Percentiles rank a stretch among this genome's conserved stretches.
These are phyloP conservation scores for Astragalus glycyphyllos DNA, from an alignment of 306 rosid genomes.

Conservation along the genomic window DNA sequence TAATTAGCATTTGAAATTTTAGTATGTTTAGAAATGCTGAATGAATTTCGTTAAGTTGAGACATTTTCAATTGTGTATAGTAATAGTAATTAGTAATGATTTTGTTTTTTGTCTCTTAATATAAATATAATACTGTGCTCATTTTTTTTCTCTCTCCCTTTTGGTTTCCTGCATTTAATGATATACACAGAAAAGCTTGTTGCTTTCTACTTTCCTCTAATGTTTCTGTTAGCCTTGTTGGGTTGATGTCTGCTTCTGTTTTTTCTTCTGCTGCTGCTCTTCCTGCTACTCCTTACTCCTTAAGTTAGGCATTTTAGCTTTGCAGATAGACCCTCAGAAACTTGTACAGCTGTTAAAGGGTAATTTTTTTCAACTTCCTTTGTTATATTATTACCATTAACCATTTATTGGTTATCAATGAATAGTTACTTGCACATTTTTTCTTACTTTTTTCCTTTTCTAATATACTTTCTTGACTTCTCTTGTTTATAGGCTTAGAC, in stretches of 20 bases:
- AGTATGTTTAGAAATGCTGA: conserved; percentile 38
- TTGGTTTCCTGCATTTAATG: conserved; percentile 51
- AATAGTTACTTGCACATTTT: conserved; percentile 1
- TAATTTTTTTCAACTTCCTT: conserved; percentile 11
- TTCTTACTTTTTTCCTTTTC: not conserved
- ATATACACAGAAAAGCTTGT: conserved; percentile 50
- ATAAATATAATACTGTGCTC: not conserved
- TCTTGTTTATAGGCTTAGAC: conserved; percentile 45
- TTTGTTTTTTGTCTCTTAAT: conserved; percentile 25
- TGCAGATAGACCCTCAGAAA: conserved; percentile 71
- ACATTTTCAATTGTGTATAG: conserved; percentile 58
- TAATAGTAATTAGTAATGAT: conserved; percentile 28
- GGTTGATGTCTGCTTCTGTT: conserved; percentile 43
- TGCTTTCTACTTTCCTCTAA: conserved; percentile 46
- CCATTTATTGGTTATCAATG: conserved; percentile 34
- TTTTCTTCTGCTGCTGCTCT: conserved; percentile 38
- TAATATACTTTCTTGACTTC: conserved; percentile 38
- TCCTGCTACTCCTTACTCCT: conserved; percentile 52
- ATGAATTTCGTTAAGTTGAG: conserved; percentile 36
- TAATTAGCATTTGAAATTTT: conserved; percentile 43
- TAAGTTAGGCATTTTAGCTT: conserved; percentile 70
- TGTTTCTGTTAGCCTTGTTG: conserved; percentile 55
- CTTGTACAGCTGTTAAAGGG: conserved; percentile 59
- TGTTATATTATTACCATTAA: conserved; percentile 32
- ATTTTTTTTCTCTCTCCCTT: conserved; percentile 20